Evolutionary conservation across 164 flowering plant genomes (phyloP).

Genomic region (Platanus orientalis): DNA sequence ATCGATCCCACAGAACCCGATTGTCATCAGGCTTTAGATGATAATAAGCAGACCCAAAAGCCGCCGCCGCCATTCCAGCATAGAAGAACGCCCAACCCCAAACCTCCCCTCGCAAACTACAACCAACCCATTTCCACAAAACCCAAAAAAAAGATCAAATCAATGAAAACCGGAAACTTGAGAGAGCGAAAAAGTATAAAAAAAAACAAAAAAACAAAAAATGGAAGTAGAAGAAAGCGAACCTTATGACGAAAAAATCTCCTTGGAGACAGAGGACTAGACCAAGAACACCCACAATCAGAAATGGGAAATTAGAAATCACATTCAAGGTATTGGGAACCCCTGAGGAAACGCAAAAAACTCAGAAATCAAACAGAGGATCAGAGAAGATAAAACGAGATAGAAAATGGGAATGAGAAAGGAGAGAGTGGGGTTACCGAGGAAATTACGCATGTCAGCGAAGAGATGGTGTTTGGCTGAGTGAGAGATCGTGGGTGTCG

Average conservation of each 20-base stretch:
- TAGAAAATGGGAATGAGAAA: neutral
- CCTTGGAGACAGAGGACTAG: conserved; percentile 44
- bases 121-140: conserved; percentile 6
- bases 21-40: conserved; percentile 56
- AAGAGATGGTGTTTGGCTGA: conserved; percentile 34
- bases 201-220: neutral
- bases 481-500: conserved; percentile 45
- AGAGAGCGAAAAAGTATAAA: neutral
- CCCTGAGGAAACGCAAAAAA: conserved; percentile 17
- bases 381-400: neutral
- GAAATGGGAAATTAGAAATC: conserved; percentile 45
- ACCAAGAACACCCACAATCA: conserved; percentile 48
- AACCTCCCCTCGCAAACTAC: conserved; percentile 43
- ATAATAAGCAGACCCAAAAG: conserved; percentile 67
- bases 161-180: neutral
- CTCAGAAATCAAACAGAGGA: neutral
- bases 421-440: conserved; percentile 25
- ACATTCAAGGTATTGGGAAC: conserved; percentile 36
- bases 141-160: neutral
- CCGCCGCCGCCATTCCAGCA: conserved; percentile 35
- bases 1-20: conserved; percentile 45
- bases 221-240: neutral
- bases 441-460: conserved; percentile 54
- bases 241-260: conserved; percentile 35
- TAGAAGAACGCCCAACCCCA: conserved; percentile 52